Percentiles rank a stretch among this genome's conserved stretches.
Evolutionary conservation across 441 rosid genomes (phyloP).

Genomic region (Eruca vesicaria): DNA sequence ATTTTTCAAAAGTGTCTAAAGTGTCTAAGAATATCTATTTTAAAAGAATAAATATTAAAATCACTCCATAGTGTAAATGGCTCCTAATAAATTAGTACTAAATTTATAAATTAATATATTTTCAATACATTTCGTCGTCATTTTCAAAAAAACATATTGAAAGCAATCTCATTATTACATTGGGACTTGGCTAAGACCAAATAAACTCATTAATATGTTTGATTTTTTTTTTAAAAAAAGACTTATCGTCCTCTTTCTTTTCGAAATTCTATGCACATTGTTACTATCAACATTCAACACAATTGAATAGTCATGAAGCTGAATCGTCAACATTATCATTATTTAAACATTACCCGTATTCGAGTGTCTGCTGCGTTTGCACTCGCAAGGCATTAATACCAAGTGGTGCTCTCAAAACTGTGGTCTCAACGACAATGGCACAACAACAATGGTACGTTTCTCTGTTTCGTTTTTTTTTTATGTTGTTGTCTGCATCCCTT

Average conservation of each 20-base stretch:
- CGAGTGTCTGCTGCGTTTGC: too few species aligned
- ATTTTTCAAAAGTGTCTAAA: too few species aligned
- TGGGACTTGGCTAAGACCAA: too few species aligned
- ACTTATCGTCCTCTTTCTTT: neutral
- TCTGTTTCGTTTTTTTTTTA: neutral
- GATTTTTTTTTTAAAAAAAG: neutral
- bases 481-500: neutral
- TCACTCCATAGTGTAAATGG: neutral
- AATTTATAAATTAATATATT: neutral
- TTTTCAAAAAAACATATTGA: neutral
- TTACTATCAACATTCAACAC: neutral
- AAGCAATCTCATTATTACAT: neutral
- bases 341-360: neutral
- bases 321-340: neutral
- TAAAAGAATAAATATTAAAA: neutral
- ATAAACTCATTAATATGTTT: neutral
- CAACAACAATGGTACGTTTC: neutral
- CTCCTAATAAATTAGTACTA: neutral
- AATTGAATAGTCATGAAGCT: neutral
- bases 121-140: neutral
- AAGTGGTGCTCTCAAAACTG: neutral
- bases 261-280: neutral
- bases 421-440: neutral
- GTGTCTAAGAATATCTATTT: too few species aligned
- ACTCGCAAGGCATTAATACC: neutral